Conservation (phyloP, 2,329 filamentous ascomycete species). For the Dryadomyces sulphureus region DNA sequence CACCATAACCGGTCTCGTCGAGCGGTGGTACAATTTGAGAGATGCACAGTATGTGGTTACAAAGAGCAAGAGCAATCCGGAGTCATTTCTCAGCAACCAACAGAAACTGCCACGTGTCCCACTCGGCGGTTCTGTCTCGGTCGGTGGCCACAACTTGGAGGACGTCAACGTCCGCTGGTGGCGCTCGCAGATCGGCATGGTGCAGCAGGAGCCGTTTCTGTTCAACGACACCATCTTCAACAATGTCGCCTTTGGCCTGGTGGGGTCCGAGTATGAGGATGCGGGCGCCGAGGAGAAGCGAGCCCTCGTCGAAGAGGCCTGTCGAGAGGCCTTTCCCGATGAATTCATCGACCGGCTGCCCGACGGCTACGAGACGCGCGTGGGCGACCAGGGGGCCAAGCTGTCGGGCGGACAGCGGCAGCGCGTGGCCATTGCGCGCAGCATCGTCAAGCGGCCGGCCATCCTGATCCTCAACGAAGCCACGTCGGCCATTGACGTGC, state of each 20-base stretch:
- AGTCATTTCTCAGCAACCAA: neutral
- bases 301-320: slow-evolving; percentile 33
- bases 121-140: slow-evolving; percentile 36
- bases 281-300: neutral
- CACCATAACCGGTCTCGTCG: slow-evolving; percentile 55
- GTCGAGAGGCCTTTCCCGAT: slow-evolving; percentile 40
- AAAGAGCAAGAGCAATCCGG: slow-evolving; percentile 18
- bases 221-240: slow-evolving; percentile 29
- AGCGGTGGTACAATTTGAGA: slow-evolving; percentile 39
- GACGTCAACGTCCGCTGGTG: slow-evolving; percentile 56
- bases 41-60: slow-evolving; percentile 35
- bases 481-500: slow-evolving; percentile 47
- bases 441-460: slow-evolving; percentile 49
- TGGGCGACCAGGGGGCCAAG: slow-evolving; percentile 21
- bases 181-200: slow-evolving; percentile 23
- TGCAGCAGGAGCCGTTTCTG: slow-evolving; percentile 20
- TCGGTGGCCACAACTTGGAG: slow-evolving; percentile 54
- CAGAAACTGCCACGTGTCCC: slow-evolving; percentile 25
- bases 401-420: slow-evolving; percentile 62
- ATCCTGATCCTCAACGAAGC: slow-evolving; percentile 63
- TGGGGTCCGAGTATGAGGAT: slow-evolving; percentile 14
- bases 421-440: slow-evolving; percentile 57
- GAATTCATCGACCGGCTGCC: slow-evolving; percentile 33
- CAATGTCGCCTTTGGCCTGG: slow-evolving; percentile 34
- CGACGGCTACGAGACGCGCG: slow-evolving; percentile 13